Conservation (phyloP, 495 filamentous ascomycete genomes). For the Penicilliopsis zonata region DNA sequence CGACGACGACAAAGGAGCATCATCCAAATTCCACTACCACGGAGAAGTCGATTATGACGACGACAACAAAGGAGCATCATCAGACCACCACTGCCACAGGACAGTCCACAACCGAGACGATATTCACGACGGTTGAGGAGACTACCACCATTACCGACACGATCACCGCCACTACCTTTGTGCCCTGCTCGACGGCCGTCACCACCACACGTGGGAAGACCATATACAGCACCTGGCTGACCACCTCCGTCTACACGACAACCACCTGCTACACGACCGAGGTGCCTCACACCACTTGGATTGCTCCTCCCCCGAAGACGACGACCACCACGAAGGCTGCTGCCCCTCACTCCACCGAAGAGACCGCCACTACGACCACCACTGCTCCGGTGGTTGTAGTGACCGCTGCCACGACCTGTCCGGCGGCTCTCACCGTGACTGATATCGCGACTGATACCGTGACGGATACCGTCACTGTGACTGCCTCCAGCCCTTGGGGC, state of each 20-base stretch:
- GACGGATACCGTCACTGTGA: constrained; percentile 1
- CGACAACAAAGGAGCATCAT: no score
- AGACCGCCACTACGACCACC: not conserved
- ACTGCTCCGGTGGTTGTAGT: not conserved
- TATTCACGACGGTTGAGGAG: not conserved
- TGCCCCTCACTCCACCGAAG: no score
- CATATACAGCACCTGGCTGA: constrained; percentile 1
- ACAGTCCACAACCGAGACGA: no score
- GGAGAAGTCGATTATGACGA: not conserved
- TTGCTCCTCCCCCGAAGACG: not conserved
- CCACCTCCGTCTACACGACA: constrained; percentile 1
- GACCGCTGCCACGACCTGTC: not conserved
- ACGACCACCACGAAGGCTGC: not conserved
- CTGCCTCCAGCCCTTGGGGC: not conserved
- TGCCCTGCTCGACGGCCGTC: constrained; percentile 1
- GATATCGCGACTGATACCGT: not conserved
- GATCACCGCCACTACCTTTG: constrained; percentile 1
- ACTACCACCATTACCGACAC: not conserved
- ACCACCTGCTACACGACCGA: constrained; percentile 1
- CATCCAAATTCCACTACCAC: not conserved
- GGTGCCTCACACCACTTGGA: not conserved
- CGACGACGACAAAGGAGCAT: no score
- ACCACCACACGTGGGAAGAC: not conserved
- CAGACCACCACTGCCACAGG: not conserved
- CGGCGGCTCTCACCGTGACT: constrained; percentile 1